These are phyloP conservation scores for Tricladium varicosporioides DNA, from an alignment of 2,329 filamentous ascomycete genomes.

Conservation along the genomic window DNA sequence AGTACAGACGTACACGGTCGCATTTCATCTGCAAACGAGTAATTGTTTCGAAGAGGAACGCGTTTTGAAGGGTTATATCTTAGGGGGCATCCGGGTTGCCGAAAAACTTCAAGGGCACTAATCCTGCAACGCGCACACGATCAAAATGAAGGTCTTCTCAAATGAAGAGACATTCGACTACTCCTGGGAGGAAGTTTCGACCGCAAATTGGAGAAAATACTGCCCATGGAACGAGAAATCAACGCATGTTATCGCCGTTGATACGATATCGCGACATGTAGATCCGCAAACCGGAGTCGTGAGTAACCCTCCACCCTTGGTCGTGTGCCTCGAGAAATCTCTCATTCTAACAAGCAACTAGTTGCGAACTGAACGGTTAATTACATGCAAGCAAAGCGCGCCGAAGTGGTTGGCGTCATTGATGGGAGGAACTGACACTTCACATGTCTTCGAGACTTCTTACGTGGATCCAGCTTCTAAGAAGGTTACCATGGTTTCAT, in stretches of 20 bases:
- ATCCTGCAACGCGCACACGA: conserved; percentile 28
- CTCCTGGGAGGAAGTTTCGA: conserved; percentile 97
- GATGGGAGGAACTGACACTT: conserved; percentile 76
- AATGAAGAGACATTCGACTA: conserved; percentile 91
- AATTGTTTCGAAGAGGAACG: background rate
- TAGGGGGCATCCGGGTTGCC: background rate
- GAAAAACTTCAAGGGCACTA: conserved; percentile 6
- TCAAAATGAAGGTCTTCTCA: conserved; percentile 89
- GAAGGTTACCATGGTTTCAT: conserved; percentile 94
- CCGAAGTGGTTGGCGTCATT: conserved; percentile 80
- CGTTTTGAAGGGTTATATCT: background rate
- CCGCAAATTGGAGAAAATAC: conserved; percentile 98
- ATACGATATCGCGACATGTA: conserved; percentile 76
- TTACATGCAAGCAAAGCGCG: conserved; percentile 62
- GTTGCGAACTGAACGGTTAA: conserved; percentile 70
- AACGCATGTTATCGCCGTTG: conserved; percentile 93
- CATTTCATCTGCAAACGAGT: background rate
- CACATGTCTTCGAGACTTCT: conserved; percentile 90
- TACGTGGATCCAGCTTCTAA: conserved; percentile 84
- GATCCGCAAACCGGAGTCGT: conserved; percentile 66
- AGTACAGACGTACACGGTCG: background rate
- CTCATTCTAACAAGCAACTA: conserved; percentile 32
- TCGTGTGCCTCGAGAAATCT: background rate
- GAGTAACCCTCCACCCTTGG: conserved; percentile 36
- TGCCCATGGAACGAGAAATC: conserved; percentile 98